Conservation (phyloP, 2,329 filamentous ascomycete species). For the Xylaria sp. region DNA sequence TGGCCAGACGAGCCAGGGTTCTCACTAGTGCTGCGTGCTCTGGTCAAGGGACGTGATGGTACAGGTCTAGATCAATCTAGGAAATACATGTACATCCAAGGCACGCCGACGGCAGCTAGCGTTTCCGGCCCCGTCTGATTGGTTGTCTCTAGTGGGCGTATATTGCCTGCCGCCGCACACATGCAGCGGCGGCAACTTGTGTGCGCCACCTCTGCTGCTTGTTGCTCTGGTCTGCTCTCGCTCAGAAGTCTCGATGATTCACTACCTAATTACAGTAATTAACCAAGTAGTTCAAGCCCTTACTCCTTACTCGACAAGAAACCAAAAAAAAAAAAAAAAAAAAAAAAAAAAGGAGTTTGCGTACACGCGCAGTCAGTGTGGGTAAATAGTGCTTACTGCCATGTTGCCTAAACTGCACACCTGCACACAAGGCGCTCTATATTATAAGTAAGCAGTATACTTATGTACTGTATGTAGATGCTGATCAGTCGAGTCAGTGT, state of each 20-base stretch:
- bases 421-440: neutral
- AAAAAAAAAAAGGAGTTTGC: too few species aligned
- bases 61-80: constrained; percentile 33
- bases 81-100: constrained; percentile 12
- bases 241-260: too few species aligned
- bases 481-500: too few species aligned
- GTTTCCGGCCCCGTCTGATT: constrained; percentile 18
- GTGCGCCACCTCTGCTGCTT: neutral
- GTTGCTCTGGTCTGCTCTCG: neutral
- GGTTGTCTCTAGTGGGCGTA: neutral
- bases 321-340: neutral
- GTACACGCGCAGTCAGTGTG: neutral
- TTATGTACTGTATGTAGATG: too few species aligned
- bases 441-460: too few species aligned
- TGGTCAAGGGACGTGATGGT: constrained; percentile 12
- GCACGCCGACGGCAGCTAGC: constrained; percentile 14
- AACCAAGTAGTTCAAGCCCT: too few species aligned
- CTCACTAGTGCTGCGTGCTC: constrained; percentile 3
- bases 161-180: constrained; percentile 30
- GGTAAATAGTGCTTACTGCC: neutral
- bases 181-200: constrained; percentile 8
- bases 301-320: neutral
- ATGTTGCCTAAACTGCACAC: too few species aligned
- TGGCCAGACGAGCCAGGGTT: constrained; percentile 6
- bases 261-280: too few species aligned